Evolutionary conservation across 140 eudicot genomes (phyloP), one percentile per base, ranked within the genome.

Genomic region (Anethum foeniculum): DNA sequence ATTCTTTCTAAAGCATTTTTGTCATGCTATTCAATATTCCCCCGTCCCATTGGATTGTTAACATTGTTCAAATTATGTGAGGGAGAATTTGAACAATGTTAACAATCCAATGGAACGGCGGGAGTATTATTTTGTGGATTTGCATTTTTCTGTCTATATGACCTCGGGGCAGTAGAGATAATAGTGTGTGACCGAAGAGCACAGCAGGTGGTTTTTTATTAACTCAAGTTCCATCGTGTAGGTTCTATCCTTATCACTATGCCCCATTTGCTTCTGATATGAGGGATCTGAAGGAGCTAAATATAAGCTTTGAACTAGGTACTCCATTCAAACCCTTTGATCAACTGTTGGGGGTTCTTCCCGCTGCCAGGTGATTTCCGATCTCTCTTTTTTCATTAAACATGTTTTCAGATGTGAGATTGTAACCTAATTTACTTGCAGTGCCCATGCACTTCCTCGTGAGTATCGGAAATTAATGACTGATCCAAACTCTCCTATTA

Each of bases 261-360:
- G 99, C 99, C 12, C 99, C 99, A 51, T 95, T 95, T 95, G 99
- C 99, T 79, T 95, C 99, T 76, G 99, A 95, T 86, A 94, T 95
- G 52, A 95, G 85, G 83, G 92, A 85, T 80, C 91, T 95, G 77
- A 97, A 85, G 51, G 88, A 88, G 75, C 81, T 95, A 85, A 74
- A 85, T 84, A 88, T 93, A 78, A 89, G 74, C 67, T 95, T 93
- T 87, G 93, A 93, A 85, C 79, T 95, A 30, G 99, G 99, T 62
- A 83, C 92, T 46, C 99, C 98, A 5, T 95, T 95, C 81, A 95
- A 92, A 81, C 99, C 99, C 41, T 92, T 95, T 76, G 88, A 93
- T 87, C 99, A 95, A 81, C 89, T 95, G 71, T 79, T 95, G 87
- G 99, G 97, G 25, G 99, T 95, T 83, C 93, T 95, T 79, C 99